phyloP scores from a whole-genome alignment of 192 early-diverging fungal species.

The Allomyces javanicus region DNA sequence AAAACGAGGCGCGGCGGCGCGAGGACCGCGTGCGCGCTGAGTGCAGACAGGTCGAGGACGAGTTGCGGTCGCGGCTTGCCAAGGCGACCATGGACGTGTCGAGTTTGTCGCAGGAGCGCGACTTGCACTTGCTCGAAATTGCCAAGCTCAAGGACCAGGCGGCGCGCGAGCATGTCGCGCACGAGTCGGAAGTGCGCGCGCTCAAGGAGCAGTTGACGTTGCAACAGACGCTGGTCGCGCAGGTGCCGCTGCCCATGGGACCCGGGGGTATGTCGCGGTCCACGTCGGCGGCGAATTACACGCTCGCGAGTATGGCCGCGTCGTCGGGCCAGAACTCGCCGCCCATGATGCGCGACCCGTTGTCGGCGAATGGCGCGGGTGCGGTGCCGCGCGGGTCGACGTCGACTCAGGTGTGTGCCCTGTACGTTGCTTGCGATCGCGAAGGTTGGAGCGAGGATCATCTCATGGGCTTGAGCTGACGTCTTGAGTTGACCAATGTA shows the following conservation, averaged over 20 bases:
- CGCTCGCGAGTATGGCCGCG: background rate
- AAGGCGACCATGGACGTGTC: background rate
- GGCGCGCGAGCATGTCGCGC: background rate
- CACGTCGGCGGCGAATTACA: background rate
- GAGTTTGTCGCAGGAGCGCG: background rate
- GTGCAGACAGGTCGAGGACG: background rate
- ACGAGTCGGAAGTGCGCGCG: background rate
- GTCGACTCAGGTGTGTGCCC: background rate
- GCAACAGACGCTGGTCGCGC: background rate
- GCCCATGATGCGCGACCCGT: background rate
- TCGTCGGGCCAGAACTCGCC: background rate
- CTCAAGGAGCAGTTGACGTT: background rate
- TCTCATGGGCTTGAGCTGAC: no score
- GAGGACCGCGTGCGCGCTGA: background rate
- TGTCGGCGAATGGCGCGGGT: background rate
- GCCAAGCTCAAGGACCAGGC: background rate
- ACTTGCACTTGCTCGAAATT: background rate
- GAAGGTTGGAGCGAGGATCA: no score
- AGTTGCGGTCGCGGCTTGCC: background rate
- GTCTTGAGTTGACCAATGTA: no score
- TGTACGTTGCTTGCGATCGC: background rate
- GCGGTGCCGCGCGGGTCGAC: background rate
- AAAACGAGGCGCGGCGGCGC: background rate
- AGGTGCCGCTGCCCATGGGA: background rate
- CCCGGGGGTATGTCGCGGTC: background rate